Conservation (phyloP, 2,329 filamentous ascomycete genomes). For the Moelleriella libera region DNA sequence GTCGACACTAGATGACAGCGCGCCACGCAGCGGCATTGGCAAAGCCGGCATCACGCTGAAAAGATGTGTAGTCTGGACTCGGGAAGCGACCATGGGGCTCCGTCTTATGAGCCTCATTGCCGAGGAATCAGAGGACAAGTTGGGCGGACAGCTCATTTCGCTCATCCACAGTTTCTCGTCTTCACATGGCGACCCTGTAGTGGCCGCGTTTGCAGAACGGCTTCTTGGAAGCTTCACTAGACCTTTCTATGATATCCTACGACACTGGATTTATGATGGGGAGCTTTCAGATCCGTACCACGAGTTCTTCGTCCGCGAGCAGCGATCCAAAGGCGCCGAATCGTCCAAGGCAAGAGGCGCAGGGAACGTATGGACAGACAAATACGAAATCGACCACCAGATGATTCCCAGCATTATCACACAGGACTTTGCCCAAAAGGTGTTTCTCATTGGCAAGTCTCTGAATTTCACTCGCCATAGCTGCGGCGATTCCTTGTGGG, state of each 20-base stretch:
- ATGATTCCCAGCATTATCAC: conserved; percentile 94
- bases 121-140: conserved; percentile 70
- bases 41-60: conserved; percentile 89
- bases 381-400: conserved; percentile 71
- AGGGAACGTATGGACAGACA: conserved; percentile 95
- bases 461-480: conserved; percentile 96
- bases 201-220: conserved; percentile 83
- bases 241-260: conserved; percentile 92
- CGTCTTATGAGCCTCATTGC: conserved; percentile 89
- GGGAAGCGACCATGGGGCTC: conserved; percentile 90
- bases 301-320: conserved; percentile 91
- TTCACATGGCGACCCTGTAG: conserved; percentile 89
- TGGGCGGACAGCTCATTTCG: conserved; percentile 83
- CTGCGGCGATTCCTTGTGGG: conserved; percentile 87
- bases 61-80: conserved; percentile 90
- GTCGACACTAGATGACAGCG: conserved; percentile 53
- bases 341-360: conserved; percentile 44
- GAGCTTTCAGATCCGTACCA: conserved; percentile 91
- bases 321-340: conserved; percentile 37
- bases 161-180: conserved; percentile 88
- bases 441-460: conserved; percentile 94
- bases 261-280: conserved; percentile 96
- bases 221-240: conserved; percentile 75
- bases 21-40: conserved; percentile 56
- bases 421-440: conserved; percentile 84